These are phyloP conservation scores for Leishmania amazonensis DNA, from an alignment of 208 protist species.

Conservation along the genomic window DNA sequence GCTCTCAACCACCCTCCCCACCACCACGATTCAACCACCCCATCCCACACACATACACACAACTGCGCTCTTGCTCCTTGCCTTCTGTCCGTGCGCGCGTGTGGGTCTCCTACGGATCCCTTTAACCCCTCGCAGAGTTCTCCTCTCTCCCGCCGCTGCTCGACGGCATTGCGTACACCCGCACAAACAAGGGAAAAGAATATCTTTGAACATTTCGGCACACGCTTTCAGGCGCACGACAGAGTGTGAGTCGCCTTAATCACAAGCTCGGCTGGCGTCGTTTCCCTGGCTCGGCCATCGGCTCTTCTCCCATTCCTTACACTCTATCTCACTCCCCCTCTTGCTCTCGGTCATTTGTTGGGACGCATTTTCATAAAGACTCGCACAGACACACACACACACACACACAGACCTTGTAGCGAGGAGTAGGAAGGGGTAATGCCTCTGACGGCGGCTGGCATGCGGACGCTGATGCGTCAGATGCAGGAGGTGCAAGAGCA, in stretches of 20 bases:
- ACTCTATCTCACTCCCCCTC: no score
- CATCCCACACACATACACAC: no score
- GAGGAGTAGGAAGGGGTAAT: slow-evolving; percentile 23
- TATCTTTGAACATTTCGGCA: neutral
- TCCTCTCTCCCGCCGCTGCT: neutral
- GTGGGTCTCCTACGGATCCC: neutral
- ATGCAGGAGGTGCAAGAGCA: slow-evolving; percentile 70
- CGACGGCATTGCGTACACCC: neutral
- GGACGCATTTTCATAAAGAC: neutral
- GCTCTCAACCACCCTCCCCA: neutral
- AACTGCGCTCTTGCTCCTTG: neutral
- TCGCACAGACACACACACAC: neutral
- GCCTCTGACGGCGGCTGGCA: slow-evolving; percentile 76
- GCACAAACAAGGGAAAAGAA: neutral
- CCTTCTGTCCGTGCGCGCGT: neutral
- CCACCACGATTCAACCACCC: neutral
- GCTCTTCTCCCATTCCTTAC: neutral
- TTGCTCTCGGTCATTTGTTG: neutral
- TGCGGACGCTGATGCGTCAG: slow-evolving; percentile 87
- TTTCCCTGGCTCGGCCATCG: neutral
- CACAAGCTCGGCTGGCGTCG: neutral
- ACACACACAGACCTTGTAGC: neutral
- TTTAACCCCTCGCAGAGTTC: neutral
- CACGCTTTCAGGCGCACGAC: neutral
- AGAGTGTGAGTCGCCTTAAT: no score